Base-by-base conservation (phyloP, 345 rosid genomes). In the Brassica incana region DNA sequence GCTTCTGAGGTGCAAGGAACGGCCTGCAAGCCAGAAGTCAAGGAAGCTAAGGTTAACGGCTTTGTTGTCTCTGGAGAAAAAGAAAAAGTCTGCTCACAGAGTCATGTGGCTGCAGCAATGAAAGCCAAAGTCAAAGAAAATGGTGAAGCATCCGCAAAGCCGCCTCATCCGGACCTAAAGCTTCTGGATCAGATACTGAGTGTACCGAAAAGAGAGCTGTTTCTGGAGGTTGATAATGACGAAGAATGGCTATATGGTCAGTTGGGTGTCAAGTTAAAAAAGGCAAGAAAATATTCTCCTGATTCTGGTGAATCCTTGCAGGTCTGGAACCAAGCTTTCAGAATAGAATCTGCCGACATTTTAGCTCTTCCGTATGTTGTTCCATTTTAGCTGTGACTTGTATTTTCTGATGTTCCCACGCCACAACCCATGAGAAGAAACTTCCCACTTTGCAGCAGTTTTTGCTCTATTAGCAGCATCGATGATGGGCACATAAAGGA, bases 331-430 rank as follows among this genome's bases (percentile, higher is more conserved):
- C 84, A 83, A 72, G 86, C 90, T 69, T 30, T 85, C 69, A 85
- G 62, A 77, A 83, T 92, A 78, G 92, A 85, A 76, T 85, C 87
- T 50, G 92, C 88, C 20, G 92, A 89, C 68, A 54, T 92, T 63
- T 75, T 59, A 67, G 95, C 95, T 66, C 85, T 90, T 60, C 97
- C 95, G 5, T 92, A 90, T 68, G 93, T 90, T 56, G 78, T 90
- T 81, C 95, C 95, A 15, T 89, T 82, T 78, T 92, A 88, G 88
- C 81, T 77, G 25, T 59, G n/a, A 45, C 30, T 12, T 40, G 1
- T 48, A 27, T 67, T 40, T 58, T 78, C 36, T 50, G 62, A 72
- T 72, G 62, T 56, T 72, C 32, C 52, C 35, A 40, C 15, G 69
- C 50, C 45, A 67, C 74, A 68, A 29, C 50, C 68, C 25, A 40